phyloP scores from a whole-genome alignment of 768 basidiomycete species.

The Baorangia bicolor region DNA sequence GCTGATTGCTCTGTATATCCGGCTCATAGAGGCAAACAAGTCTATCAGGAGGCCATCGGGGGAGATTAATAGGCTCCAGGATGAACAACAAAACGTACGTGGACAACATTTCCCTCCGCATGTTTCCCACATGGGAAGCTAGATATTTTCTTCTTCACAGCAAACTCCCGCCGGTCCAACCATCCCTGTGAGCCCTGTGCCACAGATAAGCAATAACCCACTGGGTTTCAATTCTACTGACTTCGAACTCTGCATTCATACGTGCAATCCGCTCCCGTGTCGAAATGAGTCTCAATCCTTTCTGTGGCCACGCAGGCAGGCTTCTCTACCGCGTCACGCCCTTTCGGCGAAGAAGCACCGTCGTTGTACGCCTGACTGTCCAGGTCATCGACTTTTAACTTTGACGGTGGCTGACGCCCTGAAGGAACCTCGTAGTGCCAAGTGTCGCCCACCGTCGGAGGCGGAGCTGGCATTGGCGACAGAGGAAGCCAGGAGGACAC shows the following conservation, averaged over 20 bases:
- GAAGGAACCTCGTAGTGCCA: constrained; percentile 23
- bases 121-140: background rate
- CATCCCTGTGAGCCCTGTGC: background rate
- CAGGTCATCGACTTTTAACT: constrained; percentile 22
- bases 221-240: constrained; percentile 4
- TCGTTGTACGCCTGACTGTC: constrained; percentile 17
- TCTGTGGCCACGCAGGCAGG: constrained; percentile 22
- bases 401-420: constrained; percentile 16
- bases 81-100: constrained; percentile 15
- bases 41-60: constrained; percentile 2
- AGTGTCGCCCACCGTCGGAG: constrained; percentile 23
- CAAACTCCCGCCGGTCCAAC: background rate
- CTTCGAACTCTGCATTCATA: constrained; percentile 28
- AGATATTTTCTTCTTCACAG: background rate
- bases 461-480: constrained; percentile 17
- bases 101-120: background rate
- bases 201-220: background rate
- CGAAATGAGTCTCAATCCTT: constrained; percentile 29
- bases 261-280: constrained; percentile 22
- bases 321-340: constrained; percentile 25
- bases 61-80: constrained; percentile 1
- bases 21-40: constrained; percentile 9
- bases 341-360: constrained; percentile 25
- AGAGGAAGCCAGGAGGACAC: constrained; percentile 6
- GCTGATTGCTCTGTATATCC: background rate